phyloP scores from a whole-genome alignment of 352 stramenopile genomes.

The Pythium insidiosum region DNA sequence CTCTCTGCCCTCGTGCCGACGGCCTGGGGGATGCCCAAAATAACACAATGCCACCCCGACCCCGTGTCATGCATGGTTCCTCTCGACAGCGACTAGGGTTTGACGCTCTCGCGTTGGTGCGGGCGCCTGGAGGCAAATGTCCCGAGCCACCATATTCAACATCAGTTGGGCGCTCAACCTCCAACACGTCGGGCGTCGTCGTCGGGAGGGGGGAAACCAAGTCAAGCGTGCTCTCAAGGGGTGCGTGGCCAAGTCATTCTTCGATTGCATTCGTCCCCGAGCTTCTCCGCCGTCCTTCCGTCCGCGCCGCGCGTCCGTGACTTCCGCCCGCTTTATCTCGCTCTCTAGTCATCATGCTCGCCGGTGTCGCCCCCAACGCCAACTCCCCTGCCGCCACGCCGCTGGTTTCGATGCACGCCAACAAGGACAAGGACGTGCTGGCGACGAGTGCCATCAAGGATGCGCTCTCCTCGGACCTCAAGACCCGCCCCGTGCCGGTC shows the following conservation, averaged over 20 bases:
- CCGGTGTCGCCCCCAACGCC: constrained; percentile 12
- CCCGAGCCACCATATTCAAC: constrained; percentile 13
- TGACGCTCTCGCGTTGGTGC: constrained; percentile 15
- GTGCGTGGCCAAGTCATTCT: constrained; percentile 25
- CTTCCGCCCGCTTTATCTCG: too few relatives aligned
- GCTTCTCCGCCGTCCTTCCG: constrained; percentile 5
- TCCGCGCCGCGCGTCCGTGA: too few relatives aligned
- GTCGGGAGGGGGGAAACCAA: too few relatives aligned
- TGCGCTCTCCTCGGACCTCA: constrained; percentile 59
- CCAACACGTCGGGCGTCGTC: too few relatives aligned
- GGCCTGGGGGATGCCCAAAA: too few relatives aligned
- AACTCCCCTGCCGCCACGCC: constrained; percentile 5
- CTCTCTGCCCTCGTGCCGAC: too few relatives aligned
- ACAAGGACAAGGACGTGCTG: constrained; percentile 22
- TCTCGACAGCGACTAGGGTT: constrained; percentile 15
- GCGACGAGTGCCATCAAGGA: constrained; percentile 75
- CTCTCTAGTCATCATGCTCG: constrained; percentile 10
- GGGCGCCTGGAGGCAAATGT: not conserved
- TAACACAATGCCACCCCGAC: constrained; percentile 9
- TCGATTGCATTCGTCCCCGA: constrained; percentile 21
- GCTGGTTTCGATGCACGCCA: constrained; percentile 18
- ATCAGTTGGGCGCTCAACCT: too few relatives aligned
- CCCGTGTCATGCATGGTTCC: too few relatives aligned
- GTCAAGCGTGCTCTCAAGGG: constrained; percentile 10
- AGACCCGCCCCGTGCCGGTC: constrained; percentile 56